A percentile compares a stretch with the other conserved stretches of the same genome.
Evolutionary conservation across 306 rosid species (phyloP).

Genomic region (Prunus mongolica): DNA sequence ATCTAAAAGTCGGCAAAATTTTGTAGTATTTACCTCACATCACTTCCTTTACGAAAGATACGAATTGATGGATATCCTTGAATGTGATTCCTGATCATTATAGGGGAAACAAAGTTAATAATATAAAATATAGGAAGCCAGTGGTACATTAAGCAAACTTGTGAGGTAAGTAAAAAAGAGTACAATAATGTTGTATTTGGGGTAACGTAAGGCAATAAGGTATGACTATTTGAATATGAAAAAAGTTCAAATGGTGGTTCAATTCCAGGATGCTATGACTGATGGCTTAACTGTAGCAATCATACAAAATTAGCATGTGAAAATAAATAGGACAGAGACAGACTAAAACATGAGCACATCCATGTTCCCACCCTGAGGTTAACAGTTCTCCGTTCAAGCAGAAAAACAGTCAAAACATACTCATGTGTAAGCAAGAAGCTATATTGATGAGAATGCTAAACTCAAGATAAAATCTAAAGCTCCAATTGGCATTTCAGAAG

Average conservation of each 20-base stretch:
- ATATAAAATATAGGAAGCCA: constrained; percentile 10
- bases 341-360: background rate
- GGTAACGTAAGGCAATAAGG: background rate
- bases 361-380: background rate
- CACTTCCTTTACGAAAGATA: constrained; percentile 92
- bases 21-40: constrained; percentile 60
- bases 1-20: background rate
- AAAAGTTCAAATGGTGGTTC: background rate
- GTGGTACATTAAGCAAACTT: constrained; percentile 17
- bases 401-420: background rate
- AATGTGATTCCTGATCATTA: constrained; percentile 76
- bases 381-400: background rate
- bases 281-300: background rate
- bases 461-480: background rate
- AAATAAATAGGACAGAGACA: background rate
- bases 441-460: background rate
- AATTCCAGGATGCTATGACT: background rate
- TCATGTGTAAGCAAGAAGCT: background rate
- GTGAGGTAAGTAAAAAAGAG: background rate
- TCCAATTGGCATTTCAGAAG: background rate
- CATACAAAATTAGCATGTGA: background rate
- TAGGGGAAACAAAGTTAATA: constrained; percentile 16
- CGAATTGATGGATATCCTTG: constrained; percentile 99
- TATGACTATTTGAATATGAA: background rate
- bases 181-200: background rate